Conservation (phyloP, 495 filamentous ascomycete species). For the Aspergillus taichungensis region DNA sequence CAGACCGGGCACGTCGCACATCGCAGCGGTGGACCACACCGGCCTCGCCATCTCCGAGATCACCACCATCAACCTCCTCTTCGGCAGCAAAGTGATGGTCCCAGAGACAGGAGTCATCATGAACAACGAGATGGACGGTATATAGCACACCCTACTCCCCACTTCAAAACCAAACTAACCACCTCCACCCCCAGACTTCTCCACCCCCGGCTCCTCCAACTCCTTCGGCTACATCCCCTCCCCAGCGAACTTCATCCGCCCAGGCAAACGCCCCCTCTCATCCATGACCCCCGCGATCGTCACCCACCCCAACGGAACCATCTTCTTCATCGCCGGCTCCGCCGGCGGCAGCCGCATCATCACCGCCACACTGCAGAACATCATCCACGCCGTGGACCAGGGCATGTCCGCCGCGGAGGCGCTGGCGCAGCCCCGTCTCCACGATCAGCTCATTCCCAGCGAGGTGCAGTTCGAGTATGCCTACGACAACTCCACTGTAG, state of each 20-base stretch:
- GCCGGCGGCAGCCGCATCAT: conserved; percentile 88
- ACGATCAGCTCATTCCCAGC: conserved; percentile 77
- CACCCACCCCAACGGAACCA: conserved; percentile 51
- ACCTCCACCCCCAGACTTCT: conserved; percentile 44
- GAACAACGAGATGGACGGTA: conserved; percentile 92
- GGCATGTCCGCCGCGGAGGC: conserved; percentile 49
- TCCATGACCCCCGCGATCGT: conserved; percentile 74
- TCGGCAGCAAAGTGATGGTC: conserved; percentile 68
- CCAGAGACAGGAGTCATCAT: conserved; percentile 79
- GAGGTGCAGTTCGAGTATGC: conserved; percentile 59
- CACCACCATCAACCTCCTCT: conserved; percentile 78
- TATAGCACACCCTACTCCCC: conserved; percentile 5
- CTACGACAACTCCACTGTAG: conserved; percentile 58
- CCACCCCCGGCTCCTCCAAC: conserved; percentile 65
- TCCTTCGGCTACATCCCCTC: conserved; percentile 76
- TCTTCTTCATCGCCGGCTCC: conserved; percentile 65
- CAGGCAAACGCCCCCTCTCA: conserved; percentile 72
- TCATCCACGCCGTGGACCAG: conserved; percentile 64
- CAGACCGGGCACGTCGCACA: conserved; percentile 64
- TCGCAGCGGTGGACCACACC: conserved; percentile 57
- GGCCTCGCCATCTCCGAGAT: conserved; percentile 68
- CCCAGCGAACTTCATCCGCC: conserved; percentile 69
- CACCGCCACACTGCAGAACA: conserved; percentile 68
- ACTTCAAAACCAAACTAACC: not conserved
- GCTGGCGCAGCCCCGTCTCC: conserved; percentile 58